Evolutionary conservation across 2,329 filamentous ascomycete species (phyloP), one percentile per base, ranked within the genome.

Genomic region (Sporothrix pseudoabietina): DNA sequence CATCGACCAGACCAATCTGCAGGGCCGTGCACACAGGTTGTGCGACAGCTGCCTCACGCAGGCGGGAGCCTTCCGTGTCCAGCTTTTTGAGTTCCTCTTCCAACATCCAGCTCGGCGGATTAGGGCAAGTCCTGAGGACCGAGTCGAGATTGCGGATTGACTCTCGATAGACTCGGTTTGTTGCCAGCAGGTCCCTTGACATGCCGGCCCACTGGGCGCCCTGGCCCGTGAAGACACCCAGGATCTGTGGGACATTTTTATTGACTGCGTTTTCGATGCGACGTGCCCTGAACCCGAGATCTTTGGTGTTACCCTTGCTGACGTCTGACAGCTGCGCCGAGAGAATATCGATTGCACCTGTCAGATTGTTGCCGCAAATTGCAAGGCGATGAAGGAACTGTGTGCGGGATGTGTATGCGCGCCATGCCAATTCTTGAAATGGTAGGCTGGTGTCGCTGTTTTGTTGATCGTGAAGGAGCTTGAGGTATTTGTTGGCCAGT

Each of bases 81-180:
- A 59, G 54, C 19, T 71, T 68, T 22, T 39, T 14, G 0, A 77
- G 63, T 30, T 76, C 74, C 7, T 71, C 35, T 16, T 16, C 55
- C 66, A 72, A 3, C 19, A 66, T 68, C 75, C 77, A 41, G 2
- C 14, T 1, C 0, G 73, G 73, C 2, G 73, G 70, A 19, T 69
- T 35, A n/a, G 75, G 72, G 26, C 77, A 77, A 4, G 74, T 44
- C 44, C 75, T 72, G 22, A 81, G 78, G 35, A 81, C 74, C 0
- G 70, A 39, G 69, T 84, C 82, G 0, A 84, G 78, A 3, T 47
- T 61, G 1, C 76, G 77, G 39, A 84, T 83, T 0, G 78, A 78
- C 14, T 78, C 49, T 8, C 79, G 79, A 70, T 82, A 73, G 68
- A 19, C 54, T 35, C 8, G 22, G 44, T n/a, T 69, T 30, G n/a